Evolutionary conservation across 75 land plant species (phyloP).

Genomic region (Adiantum capillusveneris): DNA sequence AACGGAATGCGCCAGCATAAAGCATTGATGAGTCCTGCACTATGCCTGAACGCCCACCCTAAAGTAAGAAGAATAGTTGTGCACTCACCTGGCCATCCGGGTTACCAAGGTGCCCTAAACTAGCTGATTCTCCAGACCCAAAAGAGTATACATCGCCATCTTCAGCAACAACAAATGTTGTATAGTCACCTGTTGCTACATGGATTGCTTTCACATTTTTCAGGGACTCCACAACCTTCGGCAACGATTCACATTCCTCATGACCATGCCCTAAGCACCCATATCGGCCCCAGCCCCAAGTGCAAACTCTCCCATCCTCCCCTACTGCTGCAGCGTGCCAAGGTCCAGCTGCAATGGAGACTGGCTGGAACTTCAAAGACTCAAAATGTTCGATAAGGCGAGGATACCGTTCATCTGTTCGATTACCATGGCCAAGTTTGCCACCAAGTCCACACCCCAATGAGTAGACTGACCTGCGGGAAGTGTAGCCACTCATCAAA

Average conservation of each 20-base stretch:
- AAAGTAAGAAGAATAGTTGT: not conserved
- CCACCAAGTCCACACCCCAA: conserved; percentile 26
- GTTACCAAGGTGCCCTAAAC: conserved; percentile 52
- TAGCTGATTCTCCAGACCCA: conserved; percentile 35
- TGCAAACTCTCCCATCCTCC: conserved; percentile 19
- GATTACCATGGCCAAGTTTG: conserved; percentile 19
- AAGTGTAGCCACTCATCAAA: too few relatives aligned
- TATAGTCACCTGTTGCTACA: conserved; percentile 22
- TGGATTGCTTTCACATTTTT: conserved; percentile 17
- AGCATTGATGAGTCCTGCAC: too few relatives aligned
- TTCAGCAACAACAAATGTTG: conserved; percentile 18
- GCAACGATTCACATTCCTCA: conserved; percentile 18
- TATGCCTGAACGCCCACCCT: too few relatives aligned
- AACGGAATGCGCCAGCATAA: too few relatives aligned
- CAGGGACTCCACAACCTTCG: conserved; percentile 19
- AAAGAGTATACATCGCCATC: conserved; percentile 19
- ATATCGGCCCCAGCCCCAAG: conserved; percentile 27
- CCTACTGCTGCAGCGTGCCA: conserved; percentile 21
- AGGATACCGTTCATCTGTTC: conserved; percentile 19
- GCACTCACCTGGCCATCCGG: conserved; percentile 18
- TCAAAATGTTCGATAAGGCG: conserved; percentile 16
- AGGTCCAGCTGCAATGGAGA: conserved; percentile 18
- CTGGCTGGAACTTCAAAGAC: conserved; percentile 8
- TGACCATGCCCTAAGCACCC: conserved; percentile 24
- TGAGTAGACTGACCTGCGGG: conserved; percentile 20